Evolutionary conservation across 768 basidiomycete genomes (phyloP).

Genomic region (Leccinum boreale): DNA sequence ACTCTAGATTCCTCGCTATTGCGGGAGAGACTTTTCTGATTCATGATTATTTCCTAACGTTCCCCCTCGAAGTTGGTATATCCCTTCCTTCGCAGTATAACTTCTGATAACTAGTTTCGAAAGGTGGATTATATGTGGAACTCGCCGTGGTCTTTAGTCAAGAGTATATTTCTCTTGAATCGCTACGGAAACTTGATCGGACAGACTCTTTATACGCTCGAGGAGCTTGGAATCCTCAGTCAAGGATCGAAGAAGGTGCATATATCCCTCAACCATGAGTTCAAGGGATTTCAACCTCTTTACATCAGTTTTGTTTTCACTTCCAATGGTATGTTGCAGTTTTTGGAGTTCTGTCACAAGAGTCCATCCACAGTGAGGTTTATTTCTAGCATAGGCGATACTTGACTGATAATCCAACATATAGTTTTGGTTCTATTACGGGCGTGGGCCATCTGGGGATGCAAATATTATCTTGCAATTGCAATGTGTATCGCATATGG

Average conservation of each 20-base stretch:
- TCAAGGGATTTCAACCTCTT: neutral
- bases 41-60: constrained; percentile 12
- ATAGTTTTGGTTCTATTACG: constrained; percentile 16
- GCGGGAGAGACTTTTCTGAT: constrained; percentile 3
- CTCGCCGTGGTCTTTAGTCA: constrained; percentile 2
- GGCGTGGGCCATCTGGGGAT: constrained; percentile 18
- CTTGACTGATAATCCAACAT: neutral
- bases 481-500: neutral
- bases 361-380: constrained; percentile 14
- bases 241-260: constrained; percentile 4
- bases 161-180: constrained; percentile 14
- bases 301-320: constrained; percentile 7
- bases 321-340: neutral
- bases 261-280: neutral
- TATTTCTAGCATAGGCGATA: neutral
- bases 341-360: neutral
- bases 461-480: neutral
- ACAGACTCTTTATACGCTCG: constrained; percentile 6
- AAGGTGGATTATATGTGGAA: constrained; percentile 8
- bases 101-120: neutral
- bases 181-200: constrained; percentile 13
- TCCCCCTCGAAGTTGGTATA: constrained; percentile 12
- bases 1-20: neutral
- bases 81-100: neutral
- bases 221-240: constrained; percentile 12